Evolutionary conservation across 2,329 filamentous ascomycete species (phyloP).

Genomic region (Exophiala oligosperma): DNA sequence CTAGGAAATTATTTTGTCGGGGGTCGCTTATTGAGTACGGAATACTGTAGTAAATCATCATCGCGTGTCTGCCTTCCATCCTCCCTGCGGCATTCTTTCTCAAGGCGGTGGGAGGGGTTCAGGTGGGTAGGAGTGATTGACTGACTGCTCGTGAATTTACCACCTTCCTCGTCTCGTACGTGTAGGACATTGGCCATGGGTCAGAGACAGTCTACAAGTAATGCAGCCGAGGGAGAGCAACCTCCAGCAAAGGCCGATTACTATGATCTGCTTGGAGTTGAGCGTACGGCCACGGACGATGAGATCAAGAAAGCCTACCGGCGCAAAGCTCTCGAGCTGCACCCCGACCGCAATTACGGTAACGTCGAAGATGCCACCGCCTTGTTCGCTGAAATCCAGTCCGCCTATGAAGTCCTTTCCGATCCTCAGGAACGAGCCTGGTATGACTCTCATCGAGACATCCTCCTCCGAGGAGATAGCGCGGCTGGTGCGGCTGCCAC

Average conservation of each 20-base stretch:
- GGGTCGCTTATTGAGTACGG: not conserved
- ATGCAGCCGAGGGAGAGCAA: constrained; percentile 24
- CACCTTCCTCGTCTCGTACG: not conserved
- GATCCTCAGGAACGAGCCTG: constrained; percentile 94
- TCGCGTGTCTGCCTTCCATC: too few species aligned
- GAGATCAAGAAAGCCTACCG: constrained; percentile 97
- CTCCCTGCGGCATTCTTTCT: not conserved
- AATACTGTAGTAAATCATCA: not conserved
- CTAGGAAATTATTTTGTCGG: not conserved
- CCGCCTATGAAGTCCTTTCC: constrained; percentile 93
- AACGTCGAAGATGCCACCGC: constrained; percentile 80
- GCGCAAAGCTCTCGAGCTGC: constrained; percentile 84
- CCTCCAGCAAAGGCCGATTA: constrained; percentile 39
- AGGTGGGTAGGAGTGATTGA: not conserved
- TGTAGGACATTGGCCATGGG: constrained; percentile 36
- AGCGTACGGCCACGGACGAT: constrained; percentile 72
- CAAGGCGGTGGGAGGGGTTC: not conserved
- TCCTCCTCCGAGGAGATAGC: constrained; percentile 70
- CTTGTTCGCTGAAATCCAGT: constrained; percentile 86
- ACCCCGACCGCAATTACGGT: constrained; percentile 90
- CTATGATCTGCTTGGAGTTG: constrained; percentile 79
- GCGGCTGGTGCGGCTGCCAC: constrained; percentile 43
- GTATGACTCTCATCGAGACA: constrained; percentile 93
- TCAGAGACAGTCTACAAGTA: constrained; percentile 43
- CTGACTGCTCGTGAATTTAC: not conserved